These are phyloP conservation scores for Protomyces inundatus DNA, from an alignment of 1,139 yeast species.

Conservation along the genomic window DNA sequence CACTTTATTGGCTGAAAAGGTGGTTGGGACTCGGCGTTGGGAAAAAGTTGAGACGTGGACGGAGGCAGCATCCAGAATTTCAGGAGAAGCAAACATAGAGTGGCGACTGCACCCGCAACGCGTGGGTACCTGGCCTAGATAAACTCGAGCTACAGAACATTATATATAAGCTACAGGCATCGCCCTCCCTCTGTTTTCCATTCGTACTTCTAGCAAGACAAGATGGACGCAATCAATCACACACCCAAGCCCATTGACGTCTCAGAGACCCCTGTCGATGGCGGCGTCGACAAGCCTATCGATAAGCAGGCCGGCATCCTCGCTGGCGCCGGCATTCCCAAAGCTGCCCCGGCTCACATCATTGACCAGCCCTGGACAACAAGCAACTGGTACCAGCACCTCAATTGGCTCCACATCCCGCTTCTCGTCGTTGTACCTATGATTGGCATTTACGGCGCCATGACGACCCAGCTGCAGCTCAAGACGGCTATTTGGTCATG, in stretches of 20 bases:
- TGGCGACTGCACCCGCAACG: too few relatives aligned
- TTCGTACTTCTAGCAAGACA: too few relatives aligned
- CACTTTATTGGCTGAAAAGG: too few relatives aligned
- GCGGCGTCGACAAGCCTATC: constrained; percentile 20
- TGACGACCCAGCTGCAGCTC: constrained; percentile 52
- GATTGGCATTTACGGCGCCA: constrained; percentile 54
- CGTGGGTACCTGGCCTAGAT: too few relatives aligned
- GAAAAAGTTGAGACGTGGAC: too few relatives aligned
- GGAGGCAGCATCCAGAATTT: too few relatives aligned
- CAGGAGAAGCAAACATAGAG: too few relatives aligned
- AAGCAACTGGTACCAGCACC: constrained; percentile 75
- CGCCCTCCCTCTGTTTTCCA: too few relatives aligned
- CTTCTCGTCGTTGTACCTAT: constrained; percentile 69
- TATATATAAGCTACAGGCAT: too few relatives aligned
- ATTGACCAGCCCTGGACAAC: constrained; percentile 89
- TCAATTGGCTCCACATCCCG: constrained; percentile 89
- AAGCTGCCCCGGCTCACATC: constrained; percentile 45
- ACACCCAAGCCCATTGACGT: constrained; percentile 22
- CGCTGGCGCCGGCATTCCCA: constrained; percentile 17
- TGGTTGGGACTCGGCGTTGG: too few relatives aligned
- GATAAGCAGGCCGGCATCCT: constrained; percentile 19
- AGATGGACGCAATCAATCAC: constrained; percentile 22
- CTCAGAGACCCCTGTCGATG: constrained; percentile 20
- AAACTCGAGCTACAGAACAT: too few relatives aligned
- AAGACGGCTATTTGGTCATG: constrained; percentile 61